Base-by-base conservation (phyloP, 768 basidiomycete species). In the Boletellus sp. region DNA sequence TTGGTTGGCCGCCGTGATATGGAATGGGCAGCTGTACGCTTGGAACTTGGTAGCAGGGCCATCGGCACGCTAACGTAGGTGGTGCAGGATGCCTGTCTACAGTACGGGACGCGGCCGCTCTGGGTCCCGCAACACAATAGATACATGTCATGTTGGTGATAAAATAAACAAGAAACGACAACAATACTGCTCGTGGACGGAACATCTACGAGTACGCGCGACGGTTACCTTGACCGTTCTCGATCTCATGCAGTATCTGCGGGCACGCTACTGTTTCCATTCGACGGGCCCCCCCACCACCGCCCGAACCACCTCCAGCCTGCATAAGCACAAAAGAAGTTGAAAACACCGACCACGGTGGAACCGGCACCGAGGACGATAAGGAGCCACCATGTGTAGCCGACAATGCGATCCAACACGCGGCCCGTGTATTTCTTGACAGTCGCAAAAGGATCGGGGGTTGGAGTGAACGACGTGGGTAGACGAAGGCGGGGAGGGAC, bases 321-420 rank as follows among this genome's bases (percentile, higher is more conserved):
- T 3, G 80, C 77, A 12, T 87, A 62, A 17, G 87, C 82, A n/a
- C 90, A 61, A 40, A 84, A 51, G 60, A 86, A 81, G 63, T 90
- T 91, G 58, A 84, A 81, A 28, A 87, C 54, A 0, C 90, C 90
- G 49, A 90, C 63, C n/a, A 73, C 60, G 2, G 78, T 73, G 17
- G 85, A 85, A 20, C 92, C 92, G 20, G 85, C 85, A 19, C 94
- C 94, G 17, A 92, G 64, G 33, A 89, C 49, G 19, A 83, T 76
- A 54, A 94, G 67, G 10, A 87, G 36, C 75, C 80, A 89, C 94
- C 94, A 97, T 9, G 78, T 67, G 53, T 83, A 74, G 10, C 95
- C 95, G 47, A 95, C 66, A 36, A 84, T 50, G 50, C 88, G 81
- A 64, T 93, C 94, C 37, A 92, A 67, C 0, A 62, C 57, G 33